Evolutionary conservation across 768 basidiomycete genomes (phyloP), one percentile per base, ranked within the genome.

Genomic region (Cyclocybe aegerita): DNA sequence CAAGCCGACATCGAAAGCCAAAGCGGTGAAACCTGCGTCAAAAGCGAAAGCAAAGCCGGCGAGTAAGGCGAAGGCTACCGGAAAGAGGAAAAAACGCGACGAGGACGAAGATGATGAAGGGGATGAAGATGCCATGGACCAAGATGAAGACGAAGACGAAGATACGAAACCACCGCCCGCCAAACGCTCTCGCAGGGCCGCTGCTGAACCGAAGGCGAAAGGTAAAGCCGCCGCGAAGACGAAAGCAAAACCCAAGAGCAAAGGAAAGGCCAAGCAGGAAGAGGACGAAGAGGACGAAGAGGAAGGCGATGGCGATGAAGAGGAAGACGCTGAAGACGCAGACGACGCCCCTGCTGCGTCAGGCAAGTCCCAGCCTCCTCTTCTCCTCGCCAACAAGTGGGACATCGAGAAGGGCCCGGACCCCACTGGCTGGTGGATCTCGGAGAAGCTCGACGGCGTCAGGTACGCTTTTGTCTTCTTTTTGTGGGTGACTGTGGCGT

Each of bases 371-470:
- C 64, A 72, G 3, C 78, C 78, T 8, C 72, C 72, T 7, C 63
- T 84, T 1, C 64, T 84, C 45, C 66, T 84, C 0, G 82, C 82
- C 0, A 75, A 74, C 53, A 81, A 80, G 46, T 82, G 80, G 80
- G 80, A 82, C 46, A 49, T 80, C 2, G 78, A 79, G 10, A 77
- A 57, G 17, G 80, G 80, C 0, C 67, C 68, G 14, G 81, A 84
- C 57, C 80, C 80, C 1, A 72, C 73, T 11, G 80, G 80, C 1
- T 84, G 80, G 79, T 82, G 79, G 79, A 74, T 82, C 30, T 81
- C 79, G 2, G 81, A 84, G 56, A 83, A 84, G 59, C 58, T 84
- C 43, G 82, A 84, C 62, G 81, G 82, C 49, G 80, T 83, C 32
- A 67, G 81, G 81, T 81, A 53, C n/a, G 74, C 52, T 6, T 15